Percentiles rank a stretch among this genome's conserved stretches.
These are phyloP conservation scores for Andrographis paniculata DNA, from an alignment of 305 asterid genomes.

Conservation along the genomic window DNA sequence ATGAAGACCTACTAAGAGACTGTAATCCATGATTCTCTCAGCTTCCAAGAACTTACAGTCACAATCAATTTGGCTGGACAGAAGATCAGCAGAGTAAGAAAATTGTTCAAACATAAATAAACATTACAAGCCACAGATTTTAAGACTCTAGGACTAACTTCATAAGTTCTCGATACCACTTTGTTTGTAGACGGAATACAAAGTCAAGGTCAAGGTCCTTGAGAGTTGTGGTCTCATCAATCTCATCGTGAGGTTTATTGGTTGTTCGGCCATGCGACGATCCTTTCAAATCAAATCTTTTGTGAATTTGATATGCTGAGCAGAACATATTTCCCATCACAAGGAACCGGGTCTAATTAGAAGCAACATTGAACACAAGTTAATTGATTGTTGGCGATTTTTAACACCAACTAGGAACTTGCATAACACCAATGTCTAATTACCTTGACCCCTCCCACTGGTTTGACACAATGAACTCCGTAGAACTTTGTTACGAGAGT, in stretches of 20 bases:
- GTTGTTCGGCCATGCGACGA: slow-evolving; percentile 96
- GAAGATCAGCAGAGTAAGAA: slow-evolving; percentile 15
- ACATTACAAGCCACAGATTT: not conserved
- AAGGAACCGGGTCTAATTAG: slow-evolving; percentile 73
- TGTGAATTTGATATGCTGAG: slow-evolving; percentile 85
- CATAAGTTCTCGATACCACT: slow-evolving; percentile 84
- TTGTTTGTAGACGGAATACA: slow-evolving; percentile 68
- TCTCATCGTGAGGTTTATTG: slow-evolving; percentile 63
- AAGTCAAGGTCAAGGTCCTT: slow-evolving; percentile 90
- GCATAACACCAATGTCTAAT: slow-evolving; percentile 3
- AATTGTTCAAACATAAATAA: not conserved
- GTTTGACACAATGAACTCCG: slow-evolving; percentile 97
- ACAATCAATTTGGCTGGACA: slow-evolving; percentile 72
- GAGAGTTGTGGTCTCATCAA: slow-evolving; percentile 93
- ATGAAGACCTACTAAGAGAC: slow-evolving; percentile 95
- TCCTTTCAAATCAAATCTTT: slow-evolving; percentile 92
- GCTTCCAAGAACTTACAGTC: slow-evolving; percentile 91
- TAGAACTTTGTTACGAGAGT: slow-evolving; percentile 84
- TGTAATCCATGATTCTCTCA: slow-evolving; percentile 92
- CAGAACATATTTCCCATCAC: slow-evolving; percentile 99
- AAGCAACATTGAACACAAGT: slow-evolving; percentile 7
- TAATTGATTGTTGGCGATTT: slow-evolving; percentile 2
- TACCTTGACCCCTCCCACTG: slow-evolving; percentile 94
- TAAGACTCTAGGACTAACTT: slow-evolving; percentile 42
- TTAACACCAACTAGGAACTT: not conserved